A percentile compares a stretch with the other conserved stretches of the same genome.
Evolutionary conservation across 1,284 basidiomycete species (phyloP).

Genomic region (Marasmius oreades): DNA sequence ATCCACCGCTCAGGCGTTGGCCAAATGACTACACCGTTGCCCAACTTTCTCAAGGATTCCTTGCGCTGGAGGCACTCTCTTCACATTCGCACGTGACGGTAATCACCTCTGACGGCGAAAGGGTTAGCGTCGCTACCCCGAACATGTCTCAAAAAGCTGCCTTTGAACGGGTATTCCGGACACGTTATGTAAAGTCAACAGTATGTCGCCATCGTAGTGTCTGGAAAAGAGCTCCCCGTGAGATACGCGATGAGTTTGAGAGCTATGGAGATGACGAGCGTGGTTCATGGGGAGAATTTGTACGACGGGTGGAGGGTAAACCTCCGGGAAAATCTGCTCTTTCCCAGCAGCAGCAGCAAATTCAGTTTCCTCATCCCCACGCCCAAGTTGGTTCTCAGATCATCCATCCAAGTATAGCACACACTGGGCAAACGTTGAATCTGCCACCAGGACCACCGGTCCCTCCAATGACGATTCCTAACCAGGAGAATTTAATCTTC

Average conservation of each 20-base stretch:
- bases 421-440: not conserved
- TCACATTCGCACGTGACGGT: constrained; percentile 7
- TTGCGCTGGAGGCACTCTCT: constrained; percentile 23
- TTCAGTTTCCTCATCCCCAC: not conserved
- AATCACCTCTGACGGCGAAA: not conserved
- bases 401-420: not conserved
- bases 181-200: constrained; percentile 65
- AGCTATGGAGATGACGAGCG: constrained; percentile 50
- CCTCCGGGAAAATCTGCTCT: constrained; percentile 1
- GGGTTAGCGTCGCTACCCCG: constrained; percentile 1
- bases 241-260: constrained; percentile 46
- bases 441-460: not conserved
- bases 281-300: constrained; percentile 65
- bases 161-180: constrained; percentile 63
- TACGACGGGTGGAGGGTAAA: constrained; percentile 45
- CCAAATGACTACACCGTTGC: constrained; percentile 67
- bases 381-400: not conserved
- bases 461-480: not conserved
- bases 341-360: not conserved
- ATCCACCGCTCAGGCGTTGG: constrained; percentile 62
- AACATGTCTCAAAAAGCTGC: constrained; percentile 54
- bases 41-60: constrained; percentile 56
- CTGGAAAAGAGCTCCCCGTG: constrained; percentile 51
- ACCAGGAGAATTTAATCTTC: not conserved
- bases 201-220: constrained; percentile 64